phyloP scores from a whole-genome alignment of 345 rosid genomes.

The Citropsis articulata region DNA sequence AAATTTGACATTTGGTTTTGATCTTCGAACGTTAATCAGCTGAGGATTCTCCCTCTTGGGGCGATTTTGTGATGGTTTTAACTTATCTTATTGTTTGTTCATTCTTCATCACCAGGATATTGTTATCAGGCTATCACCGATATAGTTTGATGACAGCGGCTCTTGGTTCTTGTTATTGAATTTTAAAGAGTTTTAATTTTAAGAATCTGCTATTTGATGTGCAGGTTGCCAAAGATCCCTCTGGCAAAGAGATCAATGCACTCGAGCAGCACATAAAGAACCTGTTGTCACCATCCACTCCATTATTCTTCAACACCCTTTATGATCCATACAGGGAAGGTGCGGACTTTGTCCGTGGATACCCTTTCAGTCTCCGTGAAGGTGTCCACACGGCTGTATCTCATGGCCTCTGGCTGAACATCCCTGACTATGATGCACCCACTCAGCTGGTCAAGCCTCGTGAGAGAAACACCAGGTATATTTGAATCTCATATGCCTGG shows the following conservation, averaged over 20 bases:
- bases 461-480: constrained; percentile 42
- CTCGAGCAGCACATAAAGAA: constrained; percentile 53
- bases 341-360: constrained; percentile 49
- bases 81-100: too few relatives aligned
- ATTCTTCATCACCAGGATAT: too few relatives aligned
- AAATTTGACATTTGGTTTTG: not conserved
- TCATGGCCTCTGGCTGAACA: constrained; percentile 60
- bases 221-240: constrained; percentile 51
- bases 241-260: constrained; percentile 48
- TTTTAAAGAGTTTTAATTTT: not conserved
- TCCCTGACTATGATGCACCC: constrained; percentile 51
- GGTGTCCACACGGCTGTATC: constrained; percentile 43
- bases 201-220: not conserved
- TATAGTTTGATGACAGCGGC: not conserved
- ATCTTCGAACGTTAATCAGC: not conserved
- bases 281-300: constrained; percentile 45
- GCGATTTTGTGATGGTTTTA: too few relatives aligned
- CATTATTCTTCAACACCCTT: constrained; percentile 51
- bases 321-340: constrained; percentile 54
- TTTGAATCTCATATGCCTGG: constrained; percentile 6
- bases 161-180: not conserved
- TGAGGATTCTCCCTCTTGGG: too few relatives aligned
- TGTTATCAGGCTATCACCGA: too few relatives aligned
- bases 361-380: constrained; percentile 45
- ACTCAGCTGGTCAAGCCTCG: constrained; percentile 55